Conservation (phyloP, 1,139 yeast genomes). For the Blastobotrys illinoisensis region DNA sequence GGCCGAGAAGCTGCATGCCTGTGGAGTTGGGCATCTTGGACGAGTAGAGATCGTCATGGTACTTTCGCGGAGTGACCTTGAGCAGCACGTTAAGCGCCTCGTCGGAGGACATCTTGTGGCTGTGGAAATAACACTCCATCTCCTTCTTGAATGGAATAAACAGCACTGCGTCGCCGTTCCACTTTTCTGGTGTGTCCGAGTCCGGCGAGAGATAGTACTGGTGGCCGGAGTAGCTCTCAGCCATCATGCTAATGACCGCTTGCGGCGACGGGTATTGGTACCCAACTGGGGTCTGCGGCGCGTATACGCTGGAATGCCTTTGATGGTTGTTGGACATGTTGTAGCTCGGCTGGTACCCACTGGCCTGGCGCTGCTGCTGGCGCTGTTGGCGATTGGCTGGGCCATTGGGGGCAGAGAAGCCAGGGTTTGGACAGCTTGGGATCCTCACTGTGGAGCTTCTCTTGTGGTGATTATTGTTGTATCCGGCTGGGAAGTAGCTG, state of each 20-base stretch:
- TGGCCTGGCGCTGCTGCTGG: not conserved
- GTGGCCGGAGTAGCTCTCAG: not conserved
- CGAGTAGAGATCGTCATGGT: not conserved
- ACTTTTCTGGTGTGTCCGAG: not conserved
- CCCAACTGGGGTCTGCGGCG: not conserved
- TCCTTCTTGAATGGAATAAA: not conserved
- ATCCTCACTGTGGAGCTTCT: not conserved
- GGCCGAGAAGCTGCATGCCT: not conserved
- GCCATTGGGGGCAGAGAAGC: not conserved
- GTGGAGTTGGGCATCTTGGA: not conserved
- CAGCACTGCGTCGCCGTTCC: not conserved
- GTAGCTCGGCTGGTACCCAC: not conserved
- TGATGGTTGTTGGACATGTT: not conserved
- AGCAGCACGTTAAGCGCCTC: not conserved
- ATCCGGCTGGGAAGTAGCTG: not conserved
- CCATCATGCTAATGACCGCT: not conserved
- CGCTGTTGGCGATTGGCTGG: not conserved
- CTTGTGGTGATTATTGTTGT: not conserved
- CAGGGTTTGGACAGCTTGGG: not conserved
- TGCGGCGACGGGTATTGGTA: not conserved
- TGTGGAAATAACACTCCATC: not conserved
- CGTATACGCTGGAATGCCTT: not conserved
- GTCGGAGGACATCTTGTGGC: not conserved
- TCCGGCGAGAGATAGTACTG: not conserved
- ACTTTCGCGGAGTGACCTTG: not conserved